These are phyloP conservation scores for Aspergillus quadrilineatus DNA, from an alignment of 2,329 filamentous ascomycete genomes.

Conservation along the genomic window DNA sequence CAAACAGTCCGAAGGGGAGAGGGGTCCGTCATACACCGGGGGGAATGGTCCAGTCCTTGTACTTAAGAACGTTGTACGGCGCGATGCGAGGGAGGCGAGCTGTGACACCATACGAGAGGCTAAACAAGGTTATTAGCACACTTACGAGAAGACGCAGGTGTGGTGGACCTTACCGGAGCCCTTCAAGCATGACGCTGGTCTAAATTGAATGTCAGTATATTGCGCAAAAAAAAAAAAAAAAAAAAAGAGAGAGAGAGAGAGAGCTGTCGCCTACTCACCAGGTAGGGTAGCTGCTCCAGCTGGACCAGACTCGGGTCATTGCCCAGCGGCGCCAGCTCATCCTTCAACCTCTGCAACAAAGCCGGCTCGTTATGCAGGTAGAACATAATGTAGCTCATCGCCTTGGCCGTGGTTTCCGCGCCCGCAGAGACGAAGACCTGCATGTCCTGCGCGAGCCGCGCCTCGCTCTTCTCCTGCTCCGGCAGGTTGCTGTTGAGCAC, in stretches of 20 bases:
- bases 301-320: conserved; percentile 22
- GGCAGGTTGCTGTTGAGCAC: conserved; percentile 29
- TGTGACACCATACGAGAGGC: conserved; percentile 29
- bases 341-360: conserved; percentile 20
- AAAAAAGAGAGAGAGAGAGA: no score
- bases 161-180: conserved; percentile 21
- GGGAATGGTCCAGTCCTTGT: conserved; percentile 35
- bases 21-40: conserved; percentile 26
- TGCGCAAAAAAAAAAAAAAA: no score
- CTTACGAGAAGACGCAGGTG: not conserved
- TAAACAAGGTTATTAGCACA: not conserved
- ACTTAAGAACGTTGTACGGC: conserved; percentile 28
- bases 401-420: conserved; percentile 33
- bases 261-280: conserved; percentile 20
- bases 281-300: conserved; percentile 30
- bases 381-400: conserved; percentile 22
- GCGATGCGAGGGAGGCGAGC: conserved; percentile 33
- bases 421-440: conserved; percentile 32
- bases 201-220: not conserved
- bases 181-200: conserved; percentile 31
- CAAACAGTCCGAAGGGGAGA: no score
- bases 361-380: conserved; percentile 22
- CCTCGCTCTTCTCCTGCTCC: conserved; percentile 34
- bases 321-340: conserved; percentile 19
- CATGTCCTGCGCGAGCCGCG: conserved; percentile 33